phyloP scores from a whole-genome alignment of 2,329 filamentous ascomycete genomes.

The Pseudocercospora vitis region DNA sequence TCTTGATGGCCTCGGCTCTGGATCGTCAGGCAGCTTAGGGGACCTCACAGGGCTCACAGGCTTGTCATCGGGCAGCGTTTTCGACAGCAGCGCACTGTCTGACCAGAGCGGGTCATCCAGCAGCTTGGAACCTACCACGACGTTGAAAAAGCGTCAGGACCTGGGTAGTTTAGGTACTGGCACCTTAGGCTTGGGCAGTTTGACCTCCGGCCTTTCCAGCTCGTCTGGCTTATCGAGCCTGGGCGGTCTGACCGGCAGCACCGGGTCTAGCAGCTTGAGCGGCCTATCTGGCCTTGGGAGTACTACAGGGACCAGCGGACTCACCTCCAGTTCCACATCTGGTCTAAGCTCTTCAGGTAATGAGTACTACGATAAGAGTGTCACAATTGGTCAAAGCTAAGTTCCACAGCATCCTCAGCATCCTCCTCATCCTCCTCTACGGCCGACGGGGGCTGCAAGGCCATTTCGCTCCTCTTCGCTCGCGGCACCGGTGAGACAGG shows the following conservation, averaged over 20 bases:
- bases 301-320: background rate
- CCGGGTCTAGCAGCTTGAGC: background rate
- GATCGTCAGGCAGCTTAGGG: background rate
- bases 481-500: conserved; percentile 57
- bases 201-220: background rate
- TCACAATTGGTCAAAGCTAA: too few relatives aligned
- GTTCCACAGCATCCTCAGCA: too few relatives aligned
- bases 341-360: background rate
- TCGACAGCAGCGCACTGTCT: conserved; percentile 9
- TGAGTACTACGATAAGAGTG: background rate
- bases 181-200: background rate
- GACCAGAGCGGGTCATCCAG: background rate
- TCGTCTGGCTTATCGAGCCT: background rate
- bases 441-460: conserved; percentile 13
- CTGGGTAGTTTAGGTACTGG: conserved; percentile 1
- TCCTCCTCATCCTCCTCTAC: background rate
- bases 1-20: conserved; percentile 8
- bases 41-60: conserved; percentile 4
- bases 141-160: conserved; percentile 9
- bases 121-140: background rate
- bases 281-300: background rate
- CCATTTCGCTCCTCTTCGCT: conserved; percentile 58
- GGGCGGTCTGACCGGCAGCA: background rate
- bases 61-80: conserved; percentile 11
- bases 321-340: background rate